Conservation (phyloP, 2,329 filamentous ascomycete genomes). For the Alternaria infectoria region DNA sequence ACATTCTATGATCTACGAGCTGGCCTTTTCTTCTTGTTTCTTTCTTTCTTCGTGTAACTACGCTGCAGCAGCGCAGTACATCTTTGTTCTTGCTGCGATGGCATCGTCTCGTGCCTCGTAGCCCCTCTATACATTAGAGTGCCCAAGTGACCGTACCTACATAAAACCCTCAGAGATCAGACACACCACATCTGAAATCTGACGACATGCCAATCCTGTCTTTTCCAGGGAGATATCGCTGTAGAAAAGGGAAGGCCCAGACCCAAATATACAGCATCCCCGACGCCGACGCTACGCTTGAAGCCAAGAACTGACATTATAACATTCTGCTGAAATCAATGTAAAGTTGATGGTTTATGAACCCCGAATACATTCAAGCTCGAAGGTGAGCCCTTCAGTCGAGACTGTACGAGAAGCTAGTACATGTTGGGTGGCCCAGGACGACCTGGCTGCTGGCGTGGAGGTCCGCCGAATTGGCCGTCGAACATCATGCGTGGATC, state of each 20-base stretch:
- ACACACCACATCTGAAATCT: not conserved
- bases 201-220: not conserved
- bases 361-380: not conserved
- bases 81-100: not conserved
- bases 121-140: not conserved
- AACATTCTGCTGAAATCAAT: slow-evolving; percentile 1
- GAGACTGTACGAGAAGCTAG: slow-evolving; percentile 14
- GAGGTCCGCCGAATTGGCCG: slow-evolving; percentile 42
- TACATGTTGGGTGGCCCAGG: slow-evolving; percentile 44
- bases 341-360: not conserved
- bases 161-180: not conserved
- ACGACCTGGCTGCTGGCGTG: slow-evolving; percentile 34
- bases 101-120: not conserved
- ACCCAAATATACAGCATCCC: slow-evolving; percentile 5
- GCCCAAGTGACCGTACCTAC: not conserved
- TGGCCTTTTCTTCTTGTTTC: slow-evolving; percentile 3
- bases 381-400: not conserved
- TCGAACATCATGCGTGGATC: slow-evolving; percentile 48
- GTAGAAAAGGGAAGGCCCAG: not conserved
- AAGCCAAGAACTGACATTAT: slow-evolving; percentile 5
- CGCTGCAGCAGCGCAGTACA: slow-evolving; percentile 1
- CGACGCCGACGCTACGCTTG: slow-evolving; percentile 9
- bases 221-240: not conserved
- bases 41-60: not conserved
- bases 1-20: slow-evolving; percentile 2